Conservation (phyloP, 2,329 filamentous ascomycete species). For the Neopestalotiopsis clavispora region DNA sequence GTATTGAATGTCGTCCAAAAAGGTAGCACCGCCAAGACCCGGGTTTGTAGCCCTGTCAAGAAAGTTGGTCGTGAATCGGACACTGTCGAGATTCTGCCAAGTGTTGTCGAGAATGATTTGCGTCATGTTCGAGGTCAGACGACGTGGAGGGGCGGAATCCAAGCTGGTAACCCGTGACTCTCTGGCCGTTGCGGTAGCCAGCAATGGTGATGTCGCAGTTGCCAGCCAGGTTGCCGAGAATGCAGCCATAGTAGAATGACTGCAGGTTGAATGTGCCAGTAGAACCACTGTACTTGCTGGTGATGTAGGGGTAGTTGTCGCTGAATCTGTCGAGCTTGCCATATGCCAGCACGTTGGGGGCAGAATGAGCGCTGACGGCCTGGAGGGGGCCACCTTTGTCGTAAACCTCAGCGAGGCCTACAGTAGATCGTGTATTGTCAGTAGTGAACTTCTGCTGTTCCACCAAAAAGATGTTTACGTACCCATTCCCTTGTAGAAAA, state of each 20-base stretch:
- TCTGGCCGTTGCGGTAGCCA: not conserved
- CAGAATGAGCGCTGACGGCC: not conserved
- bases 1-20: not conserved
- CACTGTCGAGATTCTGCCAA: not conserved
- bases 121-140: not conserved
- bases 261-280: not conserved
- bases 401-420: not conserved
- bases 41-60: not conserved
- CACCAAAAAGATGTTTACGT: not conserved
- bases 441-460: not conserved
- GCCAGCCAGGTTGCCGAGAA: constrained; percentile 1
- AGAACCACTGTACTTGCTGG: constrained; percentile 1
- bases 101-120: not conserved
- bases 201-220: not conserved
- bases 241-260: constrained; percentile 8
- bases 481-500: constrained; percentile 6
- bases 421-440: not conserved
- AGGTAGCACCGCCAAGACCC: not conserved
- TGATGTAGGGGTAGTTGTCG: constrained; percentile 1
- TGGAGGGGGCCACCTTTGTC: not conserved
- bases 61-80: not conserved
- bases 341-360: not conserved
- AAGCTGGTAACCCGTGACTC: not conserved
- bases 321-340: not conserved
- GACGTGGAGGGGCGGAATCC: not conserved